Evolutionary conservation across 1,139 yeast genomes (phyloP), one percentile per base, ranked within the genome.

Genomic region (Geotrichum candidum): DNA sequence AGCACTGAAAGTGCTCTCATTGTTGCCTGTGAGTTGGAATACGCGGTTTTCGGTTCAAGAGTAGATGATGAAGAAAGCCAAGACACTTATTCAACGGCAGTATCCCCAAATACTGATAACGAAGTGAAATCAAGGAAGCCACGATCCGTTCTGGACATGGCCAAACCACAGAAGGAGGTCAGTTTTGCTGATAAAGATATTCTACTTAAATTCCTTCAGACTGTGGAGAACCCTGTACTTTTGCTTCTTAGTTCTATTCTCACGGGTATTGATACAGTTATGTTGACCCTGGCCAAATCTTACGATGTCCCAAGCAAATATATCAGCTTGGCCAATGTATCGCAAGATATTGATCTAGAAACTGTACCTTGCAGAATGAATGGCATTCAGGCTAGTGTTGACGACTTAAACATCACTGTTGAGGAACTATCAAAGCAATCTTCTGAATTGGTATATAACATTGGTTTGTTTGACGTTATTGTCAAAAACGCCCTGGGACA

Each of bases 11-110:
- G 74, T 66, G 83, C 82, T 1, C 64, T 81, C 31, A 74, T 79
- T 7, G 82, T 81, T 62, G 80, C 84, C 0, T 80, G 83, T 58
- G 83, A 81, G 62, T 67, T 80, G 18, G 80, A 79, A 64, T 78
- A 75, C 57, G 73, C 79, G 1, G 66, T 78, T 2, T 64, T 78
- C 46, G 38, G 57, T 31, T 60, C 62, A 13, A 75, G 74, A 5
- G 67, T 69, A 35, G 65, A 66, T 51, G 63, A 54, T 23, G 13
- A 25, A 27, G 35, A 55, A 11, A 38, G 41, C n/a, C 23, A 54
- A 15, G 13, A 18, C n/a, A 41, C 51, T 41, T 27, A 31, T 10
- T 3, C 50, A 38, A 52, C 50, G 45, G 41, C 56, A 45, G 31
- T 57, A 31, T 10, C 62, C n/a, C 18, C 57, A 59, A 27, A 56